A percentile compares a stretch with the other conserved stretches of the same genome.
phyloP scores from a whole-genome alignment of 441 rosid genomes.

The Dalechampia spathulata region DNA sequence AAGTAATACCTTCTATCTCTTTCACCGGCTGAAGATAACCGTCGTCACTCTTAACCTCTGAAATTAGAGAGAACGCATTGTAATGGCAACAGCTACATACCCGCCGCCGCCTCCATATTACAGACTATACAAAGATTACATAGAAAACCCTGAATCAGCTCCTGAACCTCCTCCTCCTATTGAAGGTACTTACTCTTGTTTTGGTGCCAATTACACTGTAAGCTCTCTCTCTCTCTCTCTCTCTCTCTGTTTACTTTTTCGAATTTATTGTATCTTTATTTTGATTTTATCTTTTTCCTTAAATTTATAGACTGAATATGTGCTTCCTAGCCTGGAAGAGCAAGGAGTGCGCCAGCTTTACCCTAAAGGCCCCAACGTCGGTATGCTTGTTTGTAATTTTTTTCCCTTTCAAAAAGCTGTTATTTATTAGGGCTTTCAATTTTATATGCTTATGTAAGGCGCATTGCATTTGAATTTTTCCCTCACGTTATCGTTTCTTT shows the following conservation, averaged over 20 bases:
- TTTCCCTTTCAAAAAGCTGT: too few relatives aligned
- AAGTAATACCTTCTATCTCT: too few relatives aligned
- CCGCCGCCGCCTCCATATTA: constrained; percentile 93
- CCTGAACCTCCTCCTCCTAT: constrained; percentile 80
- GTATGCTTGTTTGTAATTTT: constrained; percentile 3
- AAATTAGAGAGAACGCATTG: neutral
- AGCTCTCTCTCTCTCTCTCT: constrained; percentile 11
- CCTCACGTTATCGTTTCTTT: too few relatives aligned
- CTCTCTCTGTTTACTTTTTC: neutral
- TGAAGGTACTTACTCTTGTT: constrained; percentile 66
- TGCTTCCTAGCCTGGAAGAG: constrained; percentile 93
- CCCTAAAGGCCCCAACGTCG: constrained; percentile 66
- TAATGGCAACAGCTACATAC: constrained; percentile 82
- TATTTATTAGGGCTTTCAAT: too few relatives aligned
- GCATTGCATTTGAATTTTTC: too few relatives aligned
- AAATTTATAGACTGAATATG: constrained; percentile 62
- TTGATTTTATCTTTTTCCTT: neutral
- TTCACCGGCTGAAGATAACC: too few relatives aligned
- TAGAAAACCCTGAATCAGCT: constrained; percentile 52
- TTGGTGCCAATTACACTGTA: constrained; percentile 70
- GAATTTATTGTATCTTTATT: neutral
- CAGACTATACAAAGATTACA: constrained; percentile 82
- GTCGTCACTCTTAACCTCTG: too few relatives aligned
- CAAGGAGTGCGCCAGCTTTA: constrained; percentile 90
- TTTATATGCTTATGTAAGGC: too few relatives aligned